Conservation (phyloP, 345 rosid species). For the Eucalyptus polyanthemos region DNA sequence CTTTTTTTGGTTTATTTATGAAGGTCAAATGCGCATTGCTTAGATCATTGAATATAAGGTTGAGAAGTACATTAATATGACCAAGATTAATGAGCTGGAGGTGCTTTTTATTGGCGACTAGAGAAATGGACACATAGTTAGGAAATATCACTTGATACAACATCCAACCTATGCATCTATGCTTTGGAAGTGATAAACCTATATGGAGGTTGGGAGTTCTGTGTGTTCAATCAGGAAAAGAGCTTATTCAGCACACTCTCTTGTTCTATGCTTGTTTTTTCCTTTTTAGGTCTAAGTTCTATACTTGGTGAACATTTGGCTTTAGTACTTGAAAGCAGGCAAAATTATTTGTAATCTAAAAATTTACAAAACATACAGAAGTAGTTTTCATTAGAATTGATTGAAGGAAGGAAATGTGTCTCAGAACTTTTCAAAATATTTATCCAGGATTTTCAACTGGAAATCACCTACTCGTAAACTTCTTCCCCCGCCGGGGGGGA, state of each 20-base stretch:
- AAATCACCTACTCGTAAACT: too few species aligned
- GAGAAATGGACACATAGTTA: neutral
- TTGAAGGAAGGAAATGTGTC: neutral
- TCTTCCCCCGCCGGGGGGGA: too few species aligned
- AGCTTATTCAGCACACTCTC: neutral
- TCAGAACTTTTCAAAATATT: neutral
- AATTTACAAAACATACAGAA: neutral
- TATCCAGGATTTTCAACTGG: neutral
- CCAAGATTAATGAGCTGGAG: neutral
- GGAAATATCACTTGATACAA: neutral
- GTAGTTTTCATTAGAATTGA: neutral
- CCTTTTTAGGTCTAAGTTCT: neutral
- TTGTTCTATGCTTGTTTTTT: neutral
- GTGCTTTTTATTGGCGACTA: neutral
- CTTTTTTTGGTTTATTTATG: neutral
- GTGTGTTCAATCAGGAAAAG: neutral
- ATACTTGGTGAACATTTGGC: neutral
- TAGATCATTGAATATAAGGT: neutral
- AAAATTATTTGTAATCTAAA: neutral
- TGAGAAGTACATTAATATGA: neutral
- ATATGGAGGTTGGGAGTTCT: neutral
- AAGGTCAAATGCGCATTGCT: neutral
- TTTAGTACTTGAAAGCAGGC: neutral
- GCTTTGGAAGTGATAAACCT: neutral
- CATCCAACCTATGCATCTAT: neutral